A percentile compares a stretch with the other conserved stretches of the same genome.
Evolutionary conservation across 352 stramenopile species (phyloP).

Genomic region (Phytophthora hibernalis): DNA sequence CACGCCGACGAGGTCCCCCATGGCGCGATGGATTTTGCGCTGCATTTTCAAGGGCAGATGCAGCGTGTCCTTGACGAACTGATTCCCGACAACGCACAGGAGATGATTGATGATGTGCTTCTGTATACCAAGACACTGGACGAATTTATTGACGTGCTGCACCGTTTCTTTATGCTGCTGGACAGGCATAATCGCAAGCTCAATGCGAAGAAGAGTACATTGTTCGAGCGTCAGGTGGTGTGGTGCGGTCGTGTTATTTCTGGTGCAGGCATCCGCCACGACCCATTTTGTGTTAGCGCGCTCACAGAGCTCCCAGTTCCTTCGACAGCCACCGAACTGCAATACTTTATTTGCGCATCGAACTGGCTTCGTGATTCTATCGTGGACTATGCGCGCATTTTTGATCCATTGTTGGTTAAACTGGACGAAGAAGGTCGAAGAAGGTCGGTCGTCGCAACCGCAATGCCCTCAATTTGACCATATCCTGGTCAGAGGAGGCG

Average conservation of each 20-base stretch:
- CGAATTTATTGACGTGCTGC: conserved; percentile 19
- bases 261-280: conserved; percentile 15
- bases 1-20: conserved; percentile 18
- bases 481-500: not conserved
- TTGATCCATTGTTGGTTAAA: conserved; percentile 13
- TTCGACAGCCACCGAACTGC: conserved; percentile 1
- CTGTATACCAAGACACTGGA: conserved; percentile 20
- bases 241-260: conserved; percentile 35
- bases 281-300: conserved; percentile 6
- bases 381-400: conserved; percentile 20
- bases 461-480: conserved; percentile 14
- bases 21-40: conserved; percentile 9
- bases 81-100: conserved; percentile 19
- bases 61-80: conserved; percentile 12
- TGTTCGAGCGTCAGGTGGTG: conserved; percentile 16
- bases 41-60: conserved; percentile 20
- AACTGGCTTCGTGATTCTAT: conserved; percentile 33
- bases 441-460: no score
- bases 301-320: conserved; percentile 18
- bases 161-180: conserved; percentile 24
- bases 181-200: conserved; percentile 25
- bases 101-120: conserved; percentile 38
- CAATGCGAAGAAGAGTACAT: conserved; percentile 21
- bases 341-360: conserved; percentile 4
- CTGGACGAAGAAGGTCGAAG: conserved; percentile 19